Evolutionary conservation across 257 asterid genomes (phyloP).

Genomic region (Solanum boliviense): DNA sequence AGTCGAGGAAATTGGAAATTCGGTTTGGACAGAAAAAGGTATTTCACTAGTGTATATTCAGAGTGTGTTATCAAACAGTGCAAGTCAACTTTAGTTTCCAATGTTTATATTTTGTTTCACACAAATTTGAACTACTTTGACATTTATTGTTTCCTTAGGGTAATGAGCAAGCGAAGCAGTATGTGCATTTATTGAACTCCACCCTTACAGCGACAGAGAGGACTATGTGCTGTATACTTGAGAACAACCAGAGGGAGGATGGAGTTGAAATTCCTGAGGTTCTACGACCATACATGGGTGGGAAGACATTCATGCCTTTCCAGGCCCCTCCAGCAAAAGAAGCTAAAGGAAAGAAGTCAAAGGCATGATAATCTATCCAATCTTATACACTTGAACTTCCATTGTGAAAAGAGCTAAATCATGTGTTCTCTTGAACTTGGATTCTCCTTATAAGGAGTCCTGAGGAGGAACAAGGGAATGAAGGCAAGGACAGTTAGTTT

Average conservation of each 20-base stretch:
- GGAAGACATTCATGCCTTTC: slow-evolving; percentile 65
- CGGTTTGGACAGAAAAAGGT: slow-evolving; percentile 96
- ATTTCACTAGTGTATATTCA: background rate
- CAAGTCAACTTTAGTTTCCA: background rate
- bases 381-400: background rate
- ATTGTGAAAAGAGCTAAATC: background rate
- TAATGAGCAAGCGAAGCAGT: slow-evolving; percentile 63
- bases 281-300: slow-evolving; percentile 60
- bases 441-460: background rate
- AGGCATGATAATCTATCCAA: background rate
- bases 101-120: background rate
- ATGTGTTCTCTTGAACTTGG: background rate
- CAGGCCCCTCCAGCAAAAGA: slow-evolving; percentile 33
- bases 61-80: background rate
- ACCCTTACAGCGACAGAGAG: slow-evolving; percentile 96
- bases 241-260: slow-evolving; percentile 77
- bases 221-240: slow-evolving; percentile 82
- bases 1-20: slow-evolving; percentile 75
- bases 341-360: slow-evolving; percentile 53
- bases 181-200: slow-evolving; percentile 85
- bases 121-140: background rate
- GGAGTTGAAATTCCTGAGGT: slow-evolving; percentile 87
- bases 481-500: background rate
- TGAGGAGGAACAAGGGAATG: background rate
- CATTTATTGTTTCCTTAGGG: slow-evolving; percentile 37